Conservation (phyloP, 148 eudicot genomes). For the Amaranthus cruentus region DNA sequence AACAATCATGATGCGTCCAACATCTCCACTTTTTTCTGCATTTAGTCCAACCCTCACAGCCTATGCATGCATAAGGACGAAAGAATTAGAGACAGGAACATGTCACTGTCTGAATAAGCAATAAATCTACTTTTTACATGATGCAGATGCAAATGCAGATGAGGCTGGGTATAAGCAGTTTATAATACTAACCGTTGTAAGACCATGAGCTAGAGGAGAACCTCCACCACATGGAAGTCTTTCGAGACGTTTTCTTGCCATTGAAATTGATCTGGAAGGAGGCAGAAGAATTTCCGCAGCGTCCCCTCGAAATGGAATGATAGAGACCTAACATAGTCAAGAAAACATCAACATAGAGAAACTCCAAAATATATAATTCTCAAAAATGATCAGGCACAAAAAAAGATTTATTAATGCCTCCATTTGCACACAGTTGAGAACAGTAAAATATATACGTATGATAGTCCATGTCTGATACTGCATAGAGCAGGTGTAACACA, state of each 20-base stretch:
- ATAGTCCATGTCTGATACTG: not conserved
- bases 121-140: not conserved
- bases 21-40: conserved; percentile 97
- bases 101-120: conserved; percentile 2
- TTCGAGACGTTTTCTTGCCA: conserved; percentile 99
- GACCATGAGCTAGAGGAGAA: conserved; percentile 98
- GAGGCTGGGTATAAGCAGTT: not conserved
- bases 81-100: conserved; percentile 9
- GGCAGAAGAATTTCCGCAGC: conserved; percentile 91
- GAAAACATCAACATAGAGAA: not conserved
- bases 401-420: not conserved
- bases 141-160: conserved; percentile 6
- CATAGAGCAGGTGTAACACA: not conserved
- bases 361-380: not conserved
- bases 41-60: conserved; percentile 95
- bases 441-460: not conserved
- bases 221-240: conserved; percentile 99
- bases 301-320: conserved; percentile 97
- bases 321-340: conserved; percentile 51
- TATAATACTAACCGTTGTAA: conserved; percentile 65
- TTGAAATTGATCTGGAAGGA: conserved; percentile 93
- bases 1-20: conserved; percentile 92
- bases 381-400: not conserved
- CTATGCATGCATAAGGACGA: conserved; percentile 29
- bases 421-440: not conserved